These are phyloP conservation scores for Neltuma alba DNA, from an alignment of 306 rosid genomes.

Conservation along the genomic window DNA sequence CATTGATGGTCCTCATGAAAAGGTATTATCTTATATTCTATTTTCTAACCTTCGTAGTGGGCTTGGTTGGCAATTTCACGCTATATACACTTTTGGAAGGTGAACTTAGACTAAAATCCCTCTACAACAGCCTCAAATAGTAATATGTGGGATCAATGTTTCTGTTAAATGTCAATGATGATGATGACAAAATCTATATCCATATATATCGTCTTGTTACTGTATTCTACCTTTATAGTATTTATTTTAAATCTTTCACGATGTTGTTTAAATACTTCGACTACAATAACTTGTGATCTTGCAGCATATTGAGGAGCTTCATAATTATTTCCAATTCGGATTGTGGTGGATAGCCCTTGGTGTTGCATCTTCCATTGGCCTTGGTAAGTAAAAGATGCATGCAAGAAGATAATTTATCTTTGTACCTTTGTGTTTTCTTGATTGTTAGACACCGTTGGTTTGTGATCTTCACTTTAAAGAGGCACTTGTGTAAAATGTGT, in stretches of 20 bases:
- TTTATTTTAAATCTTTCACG: background rate
- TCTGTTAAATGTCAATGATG: background rate
- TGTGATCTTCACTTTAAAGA: slow-evolving; percentile 27
- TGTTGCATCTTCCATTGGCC: slow-evolving; percentile 97
- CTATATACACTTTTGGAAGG: slow-evolving; percentile 7
- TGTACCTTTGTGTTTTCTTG: slow-evolving; percentile 27
- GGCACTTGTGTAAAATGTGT: slow-evolving; percentile 1
- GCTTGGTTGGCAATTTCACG: background rate
- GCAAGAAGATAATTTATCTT: slow-evolving; percentile 10
- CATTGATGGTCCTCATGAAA: slow-evolving; percentile 74
- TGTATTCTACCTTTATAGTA: background rate
- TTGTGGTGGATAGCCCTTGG: slow-evolving; percentile 98
- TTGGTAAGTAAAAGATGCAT: slow-evolving; percentile 62
- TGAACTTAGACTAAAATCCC: background rate
- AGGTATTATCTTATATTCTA: slow-evolving; percentile 52
- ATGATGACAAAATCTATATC: background rate
- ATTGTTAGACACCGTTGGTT: slow-evolving; percentile 26
- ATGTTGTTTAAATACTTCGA: slow-evolving; percentile 13
- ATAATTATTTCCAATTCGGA: slow-evolving; percentile 72
- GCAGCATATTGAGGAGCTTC: slow-evolving; percentile 88
- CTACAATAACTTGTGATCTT: slow-evolving; percentile 37
- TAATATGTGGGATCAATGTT: background rate
- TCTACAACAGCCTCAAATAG: slow-evolving; percentile 1
- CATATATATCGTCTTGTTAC: background rate
- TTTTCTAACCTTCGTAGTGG: slow-evolving; percentile 13